phyloP scores from a whole-genome alignment of 495 filamentous ascomycete species.

The Pseudoneurospora amorphoporcata region DNA sequence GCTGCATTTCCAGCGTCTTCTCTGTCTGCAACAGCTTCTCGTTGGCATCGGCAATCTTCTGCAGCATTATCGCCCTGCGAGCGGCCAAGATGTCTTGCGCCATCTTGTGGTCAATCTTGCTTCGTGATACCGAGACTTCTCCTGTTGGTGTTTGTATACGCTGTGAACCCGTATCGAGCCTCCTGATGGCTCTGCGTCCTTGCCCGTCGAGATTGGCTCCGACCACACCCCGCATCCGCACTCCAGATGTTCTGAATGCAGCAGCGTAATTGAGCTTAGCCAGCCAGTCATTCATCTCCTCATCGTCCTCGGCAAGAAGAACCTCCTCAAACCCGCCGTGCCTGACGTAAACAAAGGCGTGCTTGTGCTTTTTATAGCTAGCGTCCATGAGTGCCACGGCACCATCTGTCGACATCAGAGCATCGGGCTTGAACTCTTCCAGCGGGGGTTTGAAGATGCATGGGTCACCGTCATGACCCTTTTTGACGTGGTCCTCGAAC shows the following conservation, averaged over 20 bases:
- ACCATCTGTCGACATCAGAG: conserved; percentile 80
- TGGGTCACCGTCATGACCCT: conserved; percentile 52
- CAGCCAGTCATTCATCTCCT: conserved; percentile 95
- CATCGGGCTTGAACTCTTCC: conserved; percentile 85
- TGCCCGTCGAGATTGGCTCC: conserved; percentile 81
- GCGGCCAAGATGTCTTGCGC: conserved; percentile 73
- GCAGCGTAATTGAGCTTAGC: conserved; percentile 94
- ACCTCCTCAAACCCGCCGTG: conserved; percentile 84
- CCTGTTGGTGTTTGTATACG: conserved; percentile 59
- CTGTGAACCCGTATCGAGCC: conserved; percentile 48
- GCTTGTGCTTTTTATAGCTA: conserved; percentile 90
- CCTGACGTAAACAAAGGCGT: conserved; percentile 86
- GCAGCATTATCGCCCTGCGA: conserved; percentile 66
- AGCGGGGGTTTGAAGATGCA: conserved; percentile 84
- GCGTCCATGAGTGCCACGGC: conserved; percentile 81
- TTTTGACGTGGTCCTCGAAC: conserved; percentile 65
- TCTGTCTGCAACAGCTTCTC: conserved; percentile 65
- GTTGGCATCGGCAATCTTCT: conserved; percentile 75
- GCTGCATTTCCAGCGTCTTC: conserved; percentile 66
- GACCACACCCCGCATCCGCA: conserved; percentile 78
- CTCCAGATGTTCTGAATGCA: conserved; percentile 84
- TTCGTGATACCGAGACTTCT: conserved; percentile 56
- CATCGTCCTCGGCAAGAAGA: conserved; percentile 78
- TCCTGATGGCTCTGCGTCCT: conserved; percentile 58
- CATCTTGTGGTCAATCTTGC: conserved; percentile 68